Percentiles rank a stretch among this genome's conserved stretches.
Conservation (phyloP, 306 rosid genomes). For the Begonia masoniana region DNA sequence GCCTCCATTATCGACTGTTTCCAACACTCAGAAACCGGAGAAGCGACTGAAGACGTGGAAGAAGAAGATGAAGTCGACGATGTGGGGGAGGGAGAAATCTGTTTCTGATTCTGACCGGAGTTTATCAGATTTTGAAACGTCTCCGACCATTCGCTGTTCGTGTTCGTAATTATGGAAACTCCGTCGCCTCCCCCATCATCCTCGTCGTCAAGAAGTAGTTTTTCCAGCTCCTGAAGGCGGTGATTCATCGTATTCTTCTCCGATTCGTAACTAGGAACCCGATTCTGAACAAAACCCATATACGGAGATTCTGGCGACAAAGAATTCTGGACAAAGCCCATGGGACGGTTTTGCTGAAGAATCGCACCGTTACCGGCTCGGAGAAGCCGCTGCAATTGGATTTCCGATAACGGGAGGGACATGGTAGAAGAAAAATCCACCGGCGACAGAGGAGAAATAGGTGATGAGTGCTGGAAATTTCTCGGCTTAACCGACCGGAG, state of each 20-base stretch:
- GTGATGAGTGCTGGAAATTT: conserved; percentile 25
- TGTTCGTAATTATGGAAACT: conserved; percentile 37
- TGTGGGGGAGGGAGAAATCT: conserved; percentile 53
- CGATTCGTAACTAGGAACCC: conserved; percentile 13
- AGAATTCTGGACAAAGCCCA: not conserved
- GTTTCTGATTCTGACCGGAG: conserved; percentile 31
- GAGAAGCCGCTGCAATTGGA: conserved; percentile 7
- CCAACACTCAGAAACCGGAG: conserved; percentile 28
- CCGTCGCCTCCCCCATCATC: conserved; percentile 46
- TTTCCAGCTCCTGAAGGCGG: conserved; percentile 61
- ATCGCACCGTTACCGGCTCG: not conserved
- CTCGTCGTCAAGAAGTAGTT: conserved; percentile 59
- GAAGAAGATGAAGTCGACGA: conserved; percentile 35
- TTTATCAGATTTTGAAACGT: conserved; percentile 53
- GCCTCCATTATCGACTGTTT: conserved; percentile 59
- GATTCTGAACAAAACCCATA: conserved; percentile 12
- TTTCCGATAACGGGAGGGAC: conserved; percentile 4
- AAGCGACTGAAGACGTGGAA: conserved; percentile 39
- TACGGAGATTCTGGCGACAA: not conserved
- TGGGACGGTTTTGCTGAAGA: not conserved
- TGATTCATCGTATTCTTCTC: conserved; percentile 46
- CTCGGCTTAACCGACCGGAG: conserved; percentile 64
- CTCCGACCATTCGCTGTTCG: conserved; percentile 55
- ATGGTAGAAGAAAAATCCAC: conserved; percentile 40
- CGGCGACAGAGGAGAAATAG: conserved; percentile 39